Evolutionary conservation across 1,139 yeast genomes (phyloP).

Genomic region (Blastobotrys capitulatus): DNA sequence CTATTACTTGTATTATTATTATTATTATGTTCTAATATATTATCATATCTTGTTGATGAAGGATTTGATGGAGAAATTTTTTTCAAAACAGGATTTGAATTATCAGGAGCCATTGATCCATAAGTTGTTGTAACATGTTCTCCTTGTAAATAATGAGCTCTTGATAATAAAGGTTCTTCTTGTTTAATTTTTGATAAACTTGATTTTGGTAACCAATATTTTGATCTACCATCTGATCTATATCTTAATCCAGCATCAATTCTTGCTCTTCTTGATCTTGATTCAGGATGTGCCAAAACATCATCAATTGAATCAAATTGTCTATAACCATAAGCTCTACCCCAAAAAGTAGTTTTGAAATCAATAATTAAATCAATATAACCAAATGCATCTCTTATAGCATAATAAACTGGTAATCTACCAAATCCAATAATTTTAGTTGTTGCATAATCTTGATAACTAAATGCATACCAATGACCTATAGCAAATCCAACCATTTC

Average conservation of each 20-base stretch:
- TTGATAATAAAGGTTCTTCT: slow-evolving; percentile 1
- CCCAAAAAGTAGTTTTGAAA: slow-evolving; percentile 67
- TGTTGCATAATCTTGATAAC: slow-evolving; percentile 65
- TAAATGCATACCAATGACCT: slow-evolving; percentile 84
- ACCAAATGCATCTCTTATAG: slow-evolving; percentile 74
- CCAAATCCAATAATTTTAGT: slow-evolving; percentile 60
- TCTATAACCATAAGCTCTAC: slow-evolving; percentile 73
- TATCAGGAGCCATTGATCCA: slow-evolving; percentile 7
- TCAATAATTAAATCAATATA: slow-evolving; percentile 70
- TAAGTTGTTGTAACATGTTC: slow-evolving; percentile 7
- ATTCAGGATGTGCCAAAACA: slow-evolving; percentile 59
- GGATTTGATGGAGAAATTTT: neutral
- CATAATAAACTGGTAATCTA: slow-evolving; percentile 52
- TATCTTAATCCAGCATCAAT: slow-evolving; percentile 82
- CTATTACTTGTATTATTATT: neutral
- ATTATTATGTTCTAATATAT: neutral
- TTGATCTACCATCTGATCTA: slow-evolving; percentile 67
- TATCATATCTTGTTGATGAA: neutral
- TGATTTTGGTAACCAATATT: slow-evolving; percentile 69
- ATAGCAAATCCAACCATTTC: slow-evolving; percentile 84
- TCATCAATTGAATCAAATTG: slow-evolving; percentile 80
- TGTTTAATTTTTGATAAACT: slow-evolving; percentile 7
- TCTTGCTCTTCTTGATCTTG: slow-evolving; percentile 62
- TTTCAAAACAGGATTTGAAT: neutral
- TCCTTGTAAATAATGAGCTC: slow-evolving; percentile 3